These are phyloP conservation scores for Rhododendron ovatum DNA, from an alignment of 148 eudicot genomes.

Conservation along the genomic window DNA sequence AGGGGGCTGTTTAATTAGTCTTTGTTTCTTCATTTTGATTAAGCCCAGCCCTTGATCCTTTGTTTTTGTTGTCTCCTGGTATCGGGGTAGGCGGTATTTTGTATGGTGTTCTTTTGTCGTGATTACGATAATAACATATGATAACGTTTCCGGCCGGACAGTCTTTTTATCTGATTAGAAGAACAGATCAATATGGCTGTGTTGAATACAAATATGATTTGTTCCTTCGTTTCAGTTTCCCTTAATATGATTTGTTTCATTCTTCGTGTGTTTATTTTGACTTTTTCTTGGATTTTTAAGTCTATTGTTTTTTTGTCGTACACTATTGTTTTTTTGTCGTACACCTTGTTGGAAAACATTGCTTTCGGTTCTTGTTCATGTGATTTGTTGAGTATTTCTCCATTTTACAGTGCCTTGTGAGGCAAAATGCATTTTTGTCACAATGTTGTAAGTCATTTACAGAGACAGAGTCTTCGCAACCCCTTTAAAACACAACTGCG, in stretches of 20 bases:
- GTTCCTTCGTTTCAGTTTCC: neutral
- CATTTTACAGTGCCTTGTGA: too few relatives aligned
- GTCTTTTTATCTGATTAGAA: neutral
- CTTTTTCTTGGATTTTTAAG: neutral
- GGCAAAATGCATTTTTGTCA: too few relatives aligned
- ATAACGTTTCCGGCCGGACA: neutral
- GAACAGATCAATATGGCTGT: neutral
- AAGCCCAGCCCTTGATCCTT: conserved; percentile 15
- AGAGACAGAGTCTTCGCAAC: neutral
- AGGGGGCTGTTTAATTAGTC: neutral
- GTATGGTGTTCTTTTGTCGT: conserved; percentile 7
- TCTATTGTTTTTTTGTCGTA: neutral
- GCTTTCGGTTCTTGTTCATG: neutral
- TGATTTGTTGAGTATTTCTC: neutral
- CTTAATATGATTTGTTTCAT: neutral
- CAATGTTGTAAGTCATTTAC: neutral
- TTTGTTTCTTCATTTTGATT: conserved; percentile 8
- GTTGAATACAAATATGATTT: neutral
- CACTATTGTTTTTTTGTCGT: too few relatives aligned
- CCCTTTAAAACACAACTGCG: too few relatives aligned
- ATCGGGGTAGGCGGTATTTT: conserved; percentile 11
- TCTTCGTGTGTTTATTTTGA: neutral
- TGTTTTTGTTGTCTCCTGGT: conserved; percentile 9
- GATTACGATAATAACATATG: neutral
- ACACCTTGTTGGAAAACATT: neutral